Evolutionary conservation across 495 filamentous ascomycete genomes (phyloP).

Genomic region (Poronia punctata): DNA sequence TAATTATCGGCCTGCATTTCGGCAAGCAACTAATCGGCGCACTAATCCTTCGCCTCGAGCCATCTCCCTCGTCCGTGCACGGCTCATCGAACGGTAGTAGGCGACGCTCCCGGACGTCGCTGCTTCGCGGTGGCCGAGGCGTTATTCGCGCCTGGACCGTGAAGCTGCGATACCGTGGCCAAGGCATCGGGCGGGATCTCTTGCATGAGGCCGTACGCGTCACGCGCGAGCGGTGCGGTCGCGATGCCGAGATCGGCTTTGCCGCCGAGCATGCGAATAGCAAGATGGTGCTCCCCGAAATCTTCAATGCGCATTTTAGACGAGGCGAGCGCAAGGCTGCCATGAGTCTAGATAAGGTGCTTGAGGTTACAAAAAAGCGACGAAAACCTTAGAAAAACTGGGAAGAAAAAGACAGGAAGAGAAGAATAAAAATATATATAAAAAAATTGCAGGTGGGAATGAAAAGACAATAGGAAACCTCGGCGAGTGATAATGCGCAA

Average conservation of each 20-base stretch:
- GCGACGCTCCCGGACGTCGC: slow-evolving; percentile 17
- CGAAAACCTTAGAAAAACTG: not conserved
- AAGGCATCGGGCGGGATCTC: slow-evolving; percentile 61
- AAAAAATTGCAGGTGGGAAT: not conserved
- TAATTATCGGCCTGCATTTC: slow-evolving; percentile 35
- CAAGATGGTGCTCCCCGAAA: slow-evolving; percentile 48
- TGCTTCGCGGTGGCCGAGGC: slow-evolving; percentile 37
- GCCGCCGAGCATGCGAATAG: slow-evolving; percentile 63
- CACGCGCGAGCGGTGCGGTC: slow-evolving; percentile 50
- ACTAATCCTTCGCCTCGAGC: slow-evolving; percentile 36
- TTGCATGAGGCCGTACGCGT: slow-evolving; percentile 58
- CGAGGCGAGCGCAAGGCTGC: slow-evolving; percentile 48
- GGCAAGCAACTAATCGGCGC: slow-evolving; percentile 35
- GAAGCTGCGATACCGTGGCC: slow-evolving; percentile 53
- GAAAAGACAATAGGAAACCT: no score
- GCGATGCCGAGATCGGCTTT: slow-evolving; percentile 55
- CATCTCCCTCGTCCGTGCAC: slow-evolving; percentile 17
- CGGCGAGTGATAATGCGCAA: no score
- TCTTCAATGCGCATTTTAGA: slow-evolving; percentile 54
- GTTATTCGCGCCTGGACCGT: slow-evolving; percentile 75
- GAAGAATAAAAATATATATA: not conserved
- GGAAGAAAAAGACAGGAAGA: not conserved
- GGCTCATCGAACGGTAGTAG: slow-evolving; percentile 10
- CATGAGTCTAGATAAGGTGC: slow-evolving; percentile 42
- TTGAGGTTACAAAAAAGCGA: slow-evolving; percentile 22